Evolutionary conservation across 352 stramenopile species (phyloP), one percentile per base, ranked within the genome.

Genomic region (Globisporangium camurandrum): DNA sequence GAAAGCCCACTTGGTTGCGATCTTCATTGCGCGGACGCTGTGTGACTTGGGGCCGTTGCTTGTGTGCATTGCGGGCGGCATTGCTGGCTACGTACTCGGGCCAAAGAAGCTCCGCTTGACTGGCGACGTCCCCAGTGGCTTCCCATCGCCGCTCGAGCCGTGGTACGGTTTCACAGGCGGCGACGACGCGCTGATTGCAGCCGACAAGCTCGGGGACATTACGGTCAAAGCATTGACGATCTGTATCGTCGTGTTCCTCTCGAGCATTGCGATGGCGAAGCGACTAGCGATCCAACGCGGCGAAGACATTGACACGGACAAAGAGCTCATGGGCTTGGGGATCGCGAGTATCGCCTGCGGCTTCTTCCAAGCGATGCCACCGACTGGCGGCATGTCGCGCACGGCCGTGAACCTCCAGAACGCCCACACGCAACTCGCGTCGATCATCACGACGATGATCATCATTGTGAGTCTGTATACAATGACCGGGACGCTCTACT

Each of bases 371-470:
- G 49, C 64, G 4, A 97, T 96, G 74, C 84, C 88, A 3, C 66
- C 86, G 24, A 94, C 85, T 3, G 92, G 88, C 7, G 88, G 78
- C n/a, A 88, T 98, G 22, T 90, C 69, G 23, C 68, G 90, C 38
- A 95, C 84, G 11, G 86, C 92, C 19, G 87, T 98, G 28, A 94
- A 96, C 56, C 88, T 95, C 69, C 75, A 90, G 26, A 84, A 77
- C 39, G 88, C 85, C 6, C 71, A 83, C 40, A 96, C 77, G 41
- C 79, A 86, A 33, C 63, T 97, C 6, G 84, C 79, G 28, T 84
- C 68, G 19, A 68, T 96, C 14, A 79, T 97, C 46, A 90, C 86
- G 1, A 72, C 84, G 8, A 56, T 73, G 4, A 57, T 97, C 20
- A 75, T 97, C n/a, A 62, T 86, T 14, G 36, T 97, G 4, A 74